phyloP scores from a whole-genome alignment of 108 stramenopile species.

The Stephanodiscus minutulus region DNA sequence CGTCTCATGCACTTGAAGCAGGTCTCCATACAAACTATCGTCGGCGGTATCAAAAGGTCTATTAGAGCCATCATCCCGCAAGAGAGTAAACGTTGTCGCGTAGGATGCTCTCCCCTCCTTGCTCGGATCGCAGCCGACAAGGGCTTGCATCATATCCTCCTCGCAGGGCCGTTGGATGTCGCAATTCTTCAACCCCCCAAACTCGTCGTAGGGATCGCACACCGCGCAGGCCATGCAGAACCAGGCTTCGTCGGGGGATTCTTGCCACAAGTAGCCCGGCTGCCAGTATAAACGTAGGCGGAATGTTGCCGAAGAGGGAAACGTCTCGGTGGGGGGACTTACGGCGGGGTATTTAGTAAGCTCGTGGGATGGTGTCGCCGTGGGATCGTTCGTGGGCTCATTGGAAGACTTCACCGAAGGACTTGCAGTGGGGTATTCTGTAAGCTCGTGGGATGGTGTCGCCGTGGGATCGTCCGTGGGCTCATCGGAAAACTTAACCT shows the following conservation, averaged over 20 bases:
- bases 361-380: not conserved
- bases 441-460: not conserved
- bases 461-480: no score
- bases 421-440: not conserved
- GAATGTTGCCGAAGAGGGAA: constrained; percentile 8
- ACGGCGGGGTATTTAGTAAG: no score
- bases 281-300: constrained; percentile 16
- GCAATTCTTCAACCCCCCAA: not conserved
- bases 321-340: no score
- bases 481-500: no score
- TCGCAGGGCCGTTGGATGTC: constrained; percentile 6
- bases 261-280: constrained; percentile 18
- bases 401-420: no score
- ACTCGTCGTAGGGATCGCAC: constrained; percentile 10
- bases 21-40: not conserved
- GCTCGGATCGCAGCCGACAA: no score
- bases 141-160: no score
- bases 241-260: constrained; percentile 16
- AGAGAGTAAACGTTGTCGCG: no score
- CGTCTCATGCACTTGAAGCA: not conserved
- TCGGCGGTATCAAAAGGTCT: not conserved
- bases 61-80: constrained; percentile 1
- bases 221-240: constrained; percentile 24
- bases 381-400: no score
- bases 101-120: no score